A percentile compares a stretch with the other conserved stretches of the same genome.
phyloP scores from a whole-genome alignment of 352 stramenopile species.

The Phytopythium montanum region DNA sequence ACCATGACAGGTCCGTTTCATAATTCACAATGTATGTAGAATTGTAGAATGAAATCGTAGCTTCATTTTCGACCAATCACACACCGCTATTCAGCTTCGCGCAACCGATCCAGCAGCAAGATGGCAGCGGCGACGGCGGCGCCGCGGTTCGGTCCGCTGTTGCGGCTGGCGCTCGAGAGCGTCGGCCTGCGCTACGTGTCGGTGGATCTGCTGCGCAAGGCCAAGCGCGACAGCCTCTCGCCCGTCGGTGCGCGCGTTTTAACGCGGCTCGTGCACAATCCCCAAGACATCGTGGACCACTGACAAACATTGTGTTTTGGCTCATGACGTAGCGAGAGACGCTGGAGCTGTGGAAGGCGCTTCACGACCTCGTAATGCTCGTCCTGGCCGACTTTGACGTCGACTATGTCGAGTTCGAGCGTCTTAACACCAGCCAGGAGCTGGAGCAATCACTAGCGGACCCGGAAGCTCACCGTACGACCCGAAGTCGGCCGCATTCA shows the following conservation, averaged over 20 bases:
- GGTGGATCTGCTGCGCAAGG: constrained; percentile 49
- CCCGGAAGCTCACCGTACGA: constrained; percentile 18
- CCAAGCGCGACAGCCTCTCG: constrained; percentile 46
- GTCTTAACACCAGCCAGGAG: constrained; percentile 11
- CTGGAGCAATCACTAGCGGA: constrained; percentile 24
- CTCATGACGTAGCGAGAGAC: constrained; percentile 30
- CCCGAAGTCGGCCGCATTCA: too few species aligned
- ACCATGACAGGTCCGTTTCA: too few species aligned
- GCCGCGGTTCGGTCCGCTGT: constrained; percentile 40
- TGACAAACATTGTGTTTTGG: not conserved
- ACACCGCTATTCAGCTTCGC: not conserved
- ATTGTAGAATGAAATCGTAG: not conserved
- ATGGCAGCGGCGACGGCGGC: constrained; percentile 15
- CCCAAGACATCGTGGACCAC: too few species aligned
- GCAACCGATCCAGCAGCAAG: not conserved
- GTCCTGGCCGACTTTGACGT: constrained; percentile 58
- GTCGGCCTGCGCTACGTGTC: constrained; percentile 50
- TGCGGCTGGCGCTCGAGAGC: constrained; percentile 34
- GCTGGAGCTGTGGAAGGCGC: constrained; percentile 42
- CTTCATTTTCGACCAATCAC: not conserved
- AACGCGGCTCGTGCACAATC: not conserved
- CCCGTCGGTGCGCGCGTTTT: constrained; percentile 12
- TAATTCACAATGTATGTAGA: too few species aligned
- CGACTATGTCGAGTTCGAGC: constrained; percentile 33
- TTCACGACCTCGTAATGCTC: constrained; percentile 67